Evolutionary conservation across 2,329 filamentous ascomycete genomes (phyloP).

Genomic region (Samsoniella hepiali): DNA sequence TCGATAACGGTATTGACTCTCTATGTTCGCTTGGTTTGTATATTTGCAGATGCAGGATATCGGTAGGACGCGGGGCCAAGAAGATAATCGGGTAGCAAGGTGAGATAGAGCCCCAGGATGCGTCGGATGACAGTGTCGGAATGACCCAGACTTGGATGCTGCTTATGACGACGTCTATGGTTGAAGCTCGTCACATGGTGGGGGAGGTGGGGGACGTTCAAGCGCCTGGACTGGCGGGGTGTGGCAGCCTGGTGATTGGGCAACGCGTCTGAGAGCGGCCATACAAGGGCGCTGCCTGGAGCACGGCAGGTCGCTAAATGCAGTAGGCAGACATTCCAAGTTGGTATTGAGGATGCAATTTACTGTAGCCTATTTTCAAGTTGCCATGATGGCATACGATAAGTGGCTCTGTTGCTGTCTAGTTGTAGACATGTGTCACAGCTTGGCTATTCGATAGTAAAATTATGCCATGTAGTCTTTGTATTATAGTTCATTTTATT

Average conservation of each 20-base stretch:
- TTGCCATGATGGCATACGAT: too few species aligned
- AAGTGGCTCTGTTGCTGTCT: too few species aligned
- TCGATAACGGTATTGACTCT: not conserved
- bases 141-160: not conserved
- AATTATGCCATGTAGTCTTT: too few species aligned
- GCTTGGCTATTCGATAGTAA: too few species aligned
- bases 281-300: not conserved
- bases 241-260: slow-evolving; percentile 3
- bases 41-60: not conserved
- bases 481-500: too few species aligned
- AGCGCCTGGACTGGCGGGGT: not conserved
- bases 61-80: not conserved
- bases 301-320: not conserved
- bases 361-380: too few species aligned
- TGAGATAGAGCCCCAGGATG: not conserved
- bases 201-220: slow-evolving; percentile 7
- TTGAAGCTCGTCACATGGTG: slow-evolving; percentile 16
- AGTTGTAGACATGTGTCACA: too few species aligned
- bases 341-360: too few species aligned
- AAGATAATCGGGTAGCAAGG: not conserved
- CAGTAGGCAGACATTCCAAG: too few species aligned
- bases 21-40: not conserved
- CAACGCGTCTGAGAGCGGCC: not conserved
- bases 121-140: slow-evolving; percentile 12
- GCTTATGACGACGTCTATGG: slow-evolving; percentile 1